These are phyloP conservation scores for Pichia deserticola DNA, from an alignment of 805 yeast species.

Conservation along the genomic window DNA sequence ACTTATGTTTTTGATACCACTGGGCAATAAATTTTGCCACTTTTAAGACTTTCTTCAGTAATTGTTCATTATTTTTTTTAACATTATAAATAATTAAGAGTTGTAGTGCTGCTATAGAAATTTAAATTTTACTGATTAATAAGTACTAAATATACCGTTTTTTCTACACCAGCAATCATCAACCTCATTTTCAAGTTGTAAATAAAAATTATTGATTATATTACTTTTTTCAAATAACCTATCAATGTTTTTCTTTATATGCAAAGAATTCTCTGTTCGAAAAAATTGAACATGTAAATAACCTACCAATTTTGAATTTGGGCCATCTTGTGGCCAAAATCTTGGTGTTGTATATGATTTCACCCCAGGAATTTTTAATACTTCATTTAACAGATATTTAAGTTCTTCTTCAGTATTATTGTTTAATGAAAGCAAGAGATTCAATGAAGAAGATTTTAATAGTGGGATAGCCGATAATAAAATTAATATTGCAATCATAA, in stretches of 20 bases:
- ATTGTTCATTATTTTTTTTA: too few relatives aligned
- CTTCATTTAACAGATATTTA: constrained; percentile 58
- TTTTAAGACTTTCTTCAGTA: too few relatives aligned
- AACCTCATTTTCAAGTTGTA: constrained; percentile 31
- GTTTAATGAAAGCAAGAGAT: constrained; percentile 54
- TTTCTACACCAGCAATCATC: constrained; percentile 35
- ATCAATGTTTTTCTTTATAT: constrained; percentile 23
- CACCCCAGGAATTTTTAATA: constrained; percentile 68
- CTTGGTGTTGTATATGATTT: constrained; percentile 82
- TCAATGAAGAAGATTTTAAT: constrained; percentile 69
- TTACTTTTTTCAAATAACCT: constrained; percentile 18
- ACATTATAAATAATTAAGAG: too few relatives aligned
- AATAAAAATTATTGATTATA: constrained; percentile 20
- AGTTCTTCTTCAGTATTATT: constrained; percentile 51
- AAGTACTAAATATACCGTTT: constrained; percentile 23
- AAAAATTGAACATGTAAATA: constrained; percentile 73
- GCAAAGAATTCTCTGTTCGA: constrained; percentile 28
- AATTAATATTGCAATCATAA: constrained; percentile 76
- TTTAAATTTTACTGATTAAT: background rate
- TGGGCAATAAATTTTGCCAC: too few relatives aligned
- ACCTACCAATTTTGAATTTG: constrained; percentile 46
- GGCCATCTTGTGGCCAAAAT: constrained; percentile 67
- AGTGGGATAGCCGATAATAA: constrained; percentile 79
- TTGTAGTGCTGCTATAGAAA: too few relatives aligned
- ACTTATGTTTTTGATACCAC: too few relatives aligned